Evolutionary conservation across 2,329 filamentous ascomycete genomes (phyloP), one percentile per base, ranked within the genome.

Genomic region (Sporothrix pseudoabietina): DNA sequence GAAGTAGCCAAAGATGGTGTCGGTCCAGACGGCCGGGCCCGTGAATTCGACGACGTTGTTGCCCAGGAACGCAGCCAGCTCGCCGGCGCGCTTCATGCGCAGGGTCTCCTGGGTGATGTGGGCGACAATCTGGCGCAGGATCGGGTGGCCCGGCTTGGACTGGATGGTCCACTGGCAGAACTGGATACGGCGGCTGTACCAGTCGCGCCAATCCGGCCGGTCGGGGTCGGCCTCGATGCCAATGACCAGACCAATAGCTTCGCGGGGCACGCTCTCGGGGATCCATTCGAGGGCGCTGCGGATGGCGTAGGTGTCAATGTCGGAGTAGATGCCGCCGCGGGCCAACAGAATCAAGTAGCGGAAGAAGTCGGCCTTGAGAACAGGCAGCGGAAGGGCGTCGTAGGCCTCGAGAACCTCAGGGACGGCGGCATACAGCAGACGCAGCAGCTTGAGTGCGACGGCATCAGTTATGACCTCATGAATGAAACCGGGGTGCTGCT

Each of bases 101-200:
- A 98, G 85, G 0, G 94, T 92, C 80, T 94, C 89, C 76, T 93
- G 87, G 0, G 95, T 97, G 79, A 99, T 94, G 77, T 90, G 91
- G 16, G 92, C 87, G 44, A 99, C 94, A 75, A 97, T 89, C 75
- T 98, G 93, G 75, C 94, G 90, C 74, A 99, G 87, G 14, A 97
- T 90, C 0, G 96, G 96, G 80, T 99, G 96, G 12, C 96, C 96
- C 0, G 95, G 92, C 82, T 99, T 99, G 73, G 92, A 86, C 82
- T 98, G 95, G 76, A 99, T 98, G 0, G 96, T 99, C 96, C 96
- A 99, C 82, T 99, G 96, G 83, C 96, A 99, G 82, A 99, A 98
- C 81, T 98, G 96, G 75, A 99, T 94, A 76, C 95, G 89, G 74
- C 96, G 92, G 76, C 94, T 96, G 85, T 98, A 99, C 96, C 95